Evolutionary conservation across 805 yeast genomes (phyloP).

Genomic region (Sungouiozyma intestinalis): DNA sequence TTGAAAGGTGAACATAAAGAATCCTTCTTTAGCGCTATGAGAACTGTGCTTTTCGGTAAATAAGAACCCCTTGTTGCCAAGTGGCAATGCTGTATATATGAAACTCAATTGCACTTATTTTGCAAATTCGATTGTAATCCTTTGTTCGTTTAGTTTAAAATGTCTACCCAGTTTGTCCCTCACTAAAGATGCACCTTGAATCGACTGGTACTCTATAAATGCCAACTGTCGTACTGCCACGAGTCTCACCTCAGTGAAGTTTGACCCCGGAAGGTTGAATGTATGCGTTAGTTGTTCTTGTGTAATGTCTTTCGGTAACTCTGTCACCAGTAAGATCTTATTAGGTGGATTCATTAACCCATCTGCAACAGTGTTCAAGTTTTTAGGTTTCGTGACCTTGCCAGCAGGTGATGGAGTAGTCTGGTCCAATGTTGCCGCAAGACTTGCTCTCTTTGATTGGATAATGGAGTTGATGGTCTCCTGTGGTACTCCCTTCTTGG

Average conservation of each 20-base stretch:
- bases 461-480: constrained; percentile 6
- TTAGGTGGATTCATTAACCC: constrained; percentile 48
- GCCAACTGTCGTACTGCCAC: constrained; percentile 64
- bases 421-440: background rate
- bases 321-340: constrained; percentile 56
- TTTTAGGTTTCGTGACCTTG: constrained; percentile 5
- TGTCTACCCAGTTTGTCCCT: constrained; percentile 10
- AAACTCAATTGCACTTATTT: constrained; percentile 14
- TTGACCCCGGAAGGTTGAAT: constrained; percentile 43
- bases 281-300: constrained; percentile 32
- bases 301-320: constrained; percentile 39
- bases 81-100: constrained; percentile 37
- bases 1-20: constrained; percentile 64
- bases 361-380: constrained; percentile 7
- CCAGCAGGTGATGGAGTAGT: background rate
- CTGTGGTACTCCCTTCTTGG: constrained; percentile 12
- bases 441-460: background rate
- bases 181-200: constrained; percentile 34
- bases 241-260: constrained; percentile 49
- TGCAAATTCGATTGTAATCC: constrained; percentile 23
- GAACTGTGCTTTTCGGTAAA: constrained; percentile 69
- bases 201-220: constrained; percentile 65
- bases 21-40: constrained; percentile 50
- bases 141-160: constrained; percentile 7
- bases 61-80: constrained; percentile 17